Evolutionary conservation across 2,329 filamentous ascomycete species (phyloP), one percentile per base, ranked within the genome.

Genomic region (Lecanicillium sp.): DNA sequence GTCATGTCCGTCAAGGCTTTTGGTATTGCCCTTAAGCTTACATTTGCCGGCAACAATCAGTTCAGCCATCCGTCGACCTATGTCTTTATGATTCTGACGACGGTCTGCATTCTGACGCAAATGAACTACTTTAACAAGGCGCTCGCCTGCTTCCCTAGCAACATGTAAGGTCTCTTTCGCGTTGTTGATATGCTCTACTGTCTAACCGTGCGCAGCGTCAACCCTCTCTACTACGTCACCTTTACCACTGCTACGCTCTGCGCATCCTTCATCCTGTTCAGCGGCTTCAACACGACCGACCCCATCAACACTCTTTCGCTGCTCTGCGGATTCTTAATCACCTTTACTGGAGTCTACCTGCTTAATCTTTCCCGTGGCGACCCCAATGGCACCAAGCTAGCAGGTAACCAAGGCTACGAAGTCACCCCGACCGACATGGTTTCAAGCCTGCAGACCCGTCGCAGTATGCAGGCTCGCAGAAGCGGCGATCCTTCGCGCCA

Each of bases 91-190:
- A 95, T 98, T 48, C 78, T 96, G 48, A 92, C 89, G 0, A 72
- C 74, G 3, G 86, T 95, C 47, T 98, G 92, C 68, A 96, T 98
- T 56, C 62, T 98, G 49, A 95, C 89, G 8, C 92, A 98, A 70
- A 96, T 98, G 92, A 98, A 98, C 64, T 98, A 98, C 64, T 95
- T 98, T 65, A 98, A 98, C 72, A 98, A 98, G 64, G 92, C 92
- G 7, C 68, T 98, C 43, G 94, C 87, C 61, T 88, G 94, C 54
- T 98, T 96, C 64, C 90, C 86, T 20, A 95, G 92, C 22, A 95
- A 94, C 52, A 94, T 98, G 89, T 95, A 74, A 59, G 85, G 20
- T n/a, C 6, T 9, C 8, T 12, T 11, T 17, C 9, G 36, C 14
- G 13, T 11, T 32, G 20, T n/a, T n/a, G n/a, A n/a, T n/a, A n/a